Percentiles rank a stretch among this genome's conserved stretches.
Evolutionary conservation across 805 yeast species (phyloP).

Genomic region (Groenewaldozyma tartarivorans): DNA sequence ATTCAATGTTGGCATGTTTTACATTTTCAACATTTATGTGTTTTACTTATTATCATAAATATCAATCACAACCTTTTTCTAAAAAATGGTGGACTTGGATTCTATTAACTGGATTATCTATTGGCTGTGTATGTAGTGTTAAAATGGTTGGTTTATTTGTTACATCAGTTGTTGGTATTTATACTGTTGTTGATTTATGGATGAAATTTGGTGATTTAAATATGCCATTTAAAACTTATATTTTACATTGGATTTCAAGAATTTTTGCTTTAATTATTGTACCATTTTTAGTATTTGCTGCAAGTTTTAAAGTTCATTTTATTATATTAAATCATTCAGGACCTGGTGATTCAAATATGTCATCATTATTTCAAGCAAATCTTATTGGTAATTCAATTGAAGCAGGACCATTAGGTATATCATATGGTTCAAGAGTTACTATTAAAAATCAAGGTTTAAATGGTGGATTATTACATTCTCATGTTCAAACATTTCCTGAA

Average conservation of each 20-base stretch:
- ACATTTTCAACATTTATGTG: conserved; percentile 74
- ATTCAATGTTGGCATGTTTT: conserved; percentile 83
- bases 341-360: conserved; percentile 86
- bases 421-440: conserved; percentile 53
- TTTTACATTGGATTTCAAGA: conserved; percentile 64
- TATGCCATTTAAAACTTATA: conserved; percentile 25
- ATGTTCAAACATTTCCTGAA: conserved; percentile 73
- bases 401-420: conserved; percentile 58
- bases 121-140: conserved; percentile 87
- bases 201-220: conserved; percentile 55
- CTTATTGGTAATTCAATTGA: conserved; percentile 57
- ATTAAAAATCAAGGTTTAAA: conserved; percentile 61
- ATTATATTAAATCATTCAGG: conserved; percentile 68
- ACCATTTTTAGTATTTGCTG: conserved; percentile 61
- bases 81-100: conserved; percentile 94
- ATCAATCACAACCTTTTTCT: conserved; percentile 50
- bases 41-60: conserved; percentile 61
- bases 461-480: conserved; percentile 79
- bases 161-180: conserved; percentile 79
- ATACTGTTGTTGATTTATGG: conserved; percentile 86
- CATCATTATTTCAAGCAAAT: conserved; percentile 84
- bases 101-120: conserved; percentile 66
- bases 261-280: conserved; percentile 54
- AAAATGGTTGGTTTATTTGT: conserved; percentile 96
- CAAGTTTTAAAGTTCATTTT: conserved; percentile 77